Evolutionary conservation across 2,329 filamentous ascomycete species (phyloP), one percentile per base, ranked within the genome.

Genomic region (Trichocomaceae sp.): DNA sequence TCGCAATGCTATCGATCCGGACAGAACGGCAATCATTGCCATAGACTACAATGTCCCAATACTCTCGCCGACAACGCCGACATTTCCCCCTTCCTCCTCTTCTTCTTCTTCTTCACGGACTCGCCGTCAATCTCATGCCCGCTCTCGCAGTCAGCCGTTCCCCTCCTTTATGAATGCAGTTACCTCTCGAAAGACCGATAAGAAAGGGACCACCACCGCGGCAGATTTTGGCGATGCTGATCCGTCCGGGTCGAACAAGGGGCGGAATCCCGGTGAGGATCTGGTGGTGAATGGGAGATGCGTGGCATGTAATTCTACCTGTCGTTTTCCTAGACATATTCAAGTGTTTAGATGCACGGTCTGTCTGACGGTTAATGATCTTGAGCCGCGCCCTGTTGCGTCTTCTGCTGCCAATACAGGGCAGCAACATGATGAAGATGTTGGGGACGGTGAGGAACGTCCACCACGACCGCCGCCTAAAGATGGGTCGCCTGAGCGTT

Each of bases 351-450:
- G 89, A 62, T 96, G 90, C 69, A 87, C 87, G 42, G 86, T 88
- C 53, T 96, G 90, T 69, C 75, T 88, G 63, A 93, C 87, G 17
- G 84, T 96, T 66, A 95, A 95, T 66, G 90, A 95, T 66, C 70
- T 95, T 51, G 77, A 80, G 57, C 78, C 79, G 42, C 65, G 64
- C 31, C 60, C 56, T 19, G 66, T 69, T 19, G n/a, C n/a, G n/a
- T 66, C 69, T 26, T 26, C 23, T 26, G 7, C 23, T 29, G 19
- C 44, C 19, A 47, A 22, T 17, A 37, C 31, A 26, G 44, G 17
- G 29, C 20, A 37, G 44, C 44, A 26, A 23, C 60, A 59, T 45
- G 60, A 64, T 46, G 10, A 33, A n/a, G n/a, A n/a, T n/a, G n/a
- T n/a, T 44, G 26, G 56, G 35, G 50, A 44, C 37, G 55, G 49